Evolutionary conservation across 495 filamentous ascomycete species (phyloP), one percentile per base, ranked within the genome.

Genomic region (Penicillium simplicissimum): DNA sequence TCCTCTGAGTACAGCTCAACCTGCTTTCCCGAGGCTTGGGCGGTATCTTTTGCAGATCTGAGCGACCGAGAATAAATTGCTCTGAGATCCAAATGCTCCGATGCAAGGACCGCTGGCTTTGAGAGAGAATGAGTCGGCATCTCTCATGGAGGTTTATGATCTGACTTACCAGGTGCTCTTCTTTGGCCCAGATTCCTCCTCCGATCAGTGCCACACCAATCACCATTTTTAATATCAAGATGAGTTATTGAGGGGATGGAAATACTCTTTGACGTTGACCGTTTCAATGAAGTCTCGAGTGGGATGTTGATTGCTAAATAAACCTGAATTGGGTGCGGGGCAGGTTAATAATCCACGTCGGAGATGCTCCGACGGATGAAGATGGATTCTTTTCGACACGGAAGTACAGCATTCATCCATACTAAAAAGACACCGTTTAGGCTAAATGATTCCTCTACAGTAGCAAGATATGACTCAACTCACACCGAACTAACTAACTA

Each of bases 1-100:
- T 90, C 87, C 17, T 87, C 80, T 14, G 84, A 78, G 62, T 81
- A 81, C 11, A 80, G 64, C n/a, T 81, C 80, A 51, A 83, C 35
- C 35, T 25, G 28, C 25, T 55, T 55, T 3, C 53, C 53, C 4
- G 34, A 55, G 11, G 53, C 53, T 15, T 42, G 6, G 19, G 53
- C 53, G 15, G 33, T 35, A 40, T 55, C 53, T 33, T 55, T 19
- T 17, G 53, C 53, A 40, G 53, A 55, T 17, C 10, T 55, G 8
- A 28, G 37, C 14, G 53, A 55, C 35, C 53, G 53, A n/a, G 53
- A 55, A 42, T 55, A 55, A 7, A 55, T 42, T 0, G 53, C 53
- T 36, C 28, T 55, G 1, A 55, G 36, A 4, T 23, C 21, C 35
- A 55, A 33, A 15, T 55, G 19, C 53, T 55, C 36, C 5, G 53